Conservation (phyloP, 75 land plant species). For the Pseudotsuga menziesii region DNA sequence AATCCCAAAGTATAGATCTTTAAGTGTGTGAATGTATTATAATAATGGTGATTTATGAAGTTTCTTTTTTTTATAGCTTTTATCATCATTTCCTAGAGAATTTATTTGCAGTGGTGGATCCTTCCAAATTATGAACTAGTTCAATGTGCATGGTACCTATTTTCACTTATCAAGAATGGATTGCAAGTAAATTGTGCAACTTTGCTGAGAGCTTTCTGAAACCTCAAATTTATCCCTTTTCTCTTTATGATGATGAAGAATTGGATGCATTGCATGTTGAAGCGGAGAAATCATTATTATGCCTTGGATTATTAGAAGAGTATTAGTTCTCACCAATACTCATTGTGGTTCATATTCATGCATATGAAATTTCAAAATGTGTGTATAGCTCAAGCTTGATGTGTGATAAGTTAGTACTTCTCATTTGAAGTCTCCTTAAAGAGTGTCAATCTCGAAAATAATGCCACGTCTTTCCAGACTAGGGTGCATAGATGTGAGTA, state of each 20-base stretch:
- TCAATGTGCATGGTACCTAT: background rate
- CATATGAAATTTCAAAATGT: slow-evolving; percentile 30
- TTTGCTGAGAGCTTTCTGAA: slow-evolving; percentile 42
- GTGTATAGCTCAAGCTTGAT: slow-evolving; percentile 23
- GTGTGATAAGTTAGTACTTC: slow-evolving; percentile 57
- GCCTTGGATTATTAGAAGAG: slow-evolving; percentile 51
- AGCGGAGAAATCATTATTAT: slow-evolving; percentile 64
- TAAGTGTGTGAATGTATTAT: slow-evolving; percentile 65
- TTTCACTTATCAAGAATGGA: slow-evolving; percentile 6
- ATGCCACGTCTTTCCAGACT: too few species aligned
- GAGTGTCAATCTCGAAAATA: slow-evolving; percentile 41
- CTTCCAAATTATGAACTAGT: background rate
- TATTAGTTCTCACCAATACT: slow-evolving; percentile 19
- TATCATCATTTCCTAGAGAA: slow-evolving; percentile 67
- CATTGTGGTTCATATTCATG: slow-evolving; percentile 33
- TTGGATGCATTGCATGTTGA: slow-evolving; percentile 59
- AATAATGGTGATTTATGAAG: slow-evolving; percentile 22
- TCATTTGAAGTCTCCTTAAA: slow-evolving; percentile 47
- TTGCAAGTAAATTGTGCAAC: slow-evolving; percentile 22
- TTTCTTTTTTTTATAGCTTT: slow-evolving; percentile 53
- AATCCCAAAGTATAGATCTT: slow-evolving; percentile 64
- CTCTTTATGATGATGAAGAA: slow-evolving; percentile 62
- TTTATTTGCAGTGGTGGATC: slow-evolving; percentile 39
- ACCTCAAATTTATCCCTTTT: slow-evolving; percentile 4
- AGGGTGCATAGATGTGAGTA: too few species aligned